Percentiles rank a stretch among this genome's conserved stretches.
These are phyloP conservation scores for Jatropha curcas DNA, from an alignment of 345 rosid species.

Conservation along the genomic window DNA sequence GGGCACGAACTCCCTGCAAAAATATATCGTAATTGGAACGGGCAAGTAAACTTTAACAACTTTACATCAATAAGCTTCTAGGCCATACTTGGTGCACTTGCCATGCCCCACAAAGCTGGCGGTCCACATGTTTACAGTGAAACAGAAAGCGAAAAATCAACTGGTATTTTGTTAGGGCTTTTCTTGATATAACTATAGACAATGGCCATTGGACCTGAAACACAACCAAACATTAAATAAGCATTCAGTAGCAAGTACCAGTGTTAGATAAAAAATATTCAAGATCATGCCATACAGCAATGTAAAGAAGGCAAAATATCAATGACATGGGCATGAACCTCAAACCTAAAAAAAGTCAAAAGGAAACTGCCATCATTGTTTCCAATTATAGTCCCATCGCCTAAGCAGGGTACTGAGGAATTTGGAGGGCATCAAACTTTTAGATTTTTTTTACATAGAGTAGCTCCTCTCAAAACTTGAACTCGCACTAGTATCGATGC, in stretches of 20 bases:
- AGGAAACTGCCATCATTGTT: not conserved
- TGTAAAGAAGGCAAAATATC: conserved; percentile 4
- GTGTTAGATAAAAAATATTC: not conserved
- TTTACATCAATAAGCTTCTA: conserved; percentile 14
- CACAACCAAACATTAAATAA: conserved; percentile 21
- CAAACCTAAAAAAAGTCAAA: not conserved
- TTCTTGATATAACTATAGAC: conserved; percentile 88
- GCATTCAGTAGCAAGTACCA: not conserved
- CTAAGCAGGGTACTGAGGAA: not conserved
- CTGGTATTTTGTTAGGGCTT: conserved; percentile 86
- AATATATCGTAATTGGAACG: conserved; percentile 22
- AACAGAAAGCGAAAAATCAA: conserved; percentile 88
- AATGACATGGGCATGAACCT: not conserved
- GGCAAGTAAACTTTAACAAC: conserved; percentile 2
- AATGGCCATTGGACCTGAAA: conserved; percentile 94
- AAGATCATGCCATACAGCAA: conserved; percentile 1
- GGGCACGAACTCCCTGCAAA: conserved; percentile 74
- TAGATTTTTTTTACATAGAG: not conserved
- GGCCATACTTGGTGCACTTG: conserved; percentile 89
- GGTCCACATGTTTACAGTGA: conserved; percentile 93
- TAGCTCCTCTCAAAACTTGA: not conserved
- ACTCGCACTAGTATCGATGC: not conserved
- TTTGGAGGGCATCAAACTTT: not conserved
- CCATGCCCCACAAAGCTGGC: conserved; percentile 97
- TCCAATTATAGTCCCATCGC: not conserved